phyloP scores from a whole-genome alignment of 2,329 filamentous ascomycete species.

The Periglandula ipomoeae region DNA sequence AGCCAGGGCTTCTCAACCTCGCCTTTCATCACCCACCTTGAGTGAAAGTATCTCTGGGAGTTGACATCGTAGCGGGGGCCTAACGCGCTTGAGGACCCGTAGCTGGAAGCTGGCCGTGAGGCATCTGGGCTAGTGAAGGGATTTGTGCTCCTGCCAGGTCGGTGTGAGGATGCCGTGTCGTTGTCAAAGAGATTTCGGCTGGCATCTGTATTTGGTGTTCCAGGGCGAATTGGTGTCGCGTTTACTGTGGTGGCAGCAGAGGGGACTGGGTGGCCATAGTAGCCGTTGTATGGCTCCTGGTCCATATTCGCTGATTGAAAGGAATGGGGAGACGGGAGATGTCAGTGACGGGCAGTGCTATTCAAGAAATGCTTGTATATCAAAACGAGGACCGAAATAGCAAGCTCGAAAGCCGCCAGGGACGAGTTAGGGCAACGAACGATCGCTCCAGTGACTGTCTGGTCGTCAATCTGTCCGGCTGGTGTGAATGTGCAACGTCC shows the following conservation, averaged over 20 bases:
- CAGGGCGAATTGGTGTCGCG: constrained; percentile 30
- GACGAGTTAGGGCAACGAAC: neutral
- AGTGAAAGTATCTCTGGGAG: constrained; percentile 58
- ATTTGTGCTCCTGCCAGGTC: constrained; percentile 23
- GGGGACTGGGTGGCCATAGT: constrained; percentile 19
- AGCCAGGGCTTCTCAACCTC: constrained; percentile 72
- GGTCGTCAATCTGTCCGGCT: neutral
- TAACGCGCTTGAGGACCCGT: constrained; percentile 33
- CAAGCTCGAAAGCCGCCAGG: neutral
- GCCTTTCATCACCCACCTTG: constrained; percentile 61
- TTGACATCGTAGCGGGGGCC: constrained; percentile 27
- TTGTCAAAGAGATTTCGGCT: constrained; percentile 33
- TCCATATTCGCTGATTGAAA: constrained; percentile 16
- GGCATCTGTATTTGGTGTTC: constrained; percentile 32
- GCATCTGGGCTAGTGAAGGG: constrained; percentile 36
- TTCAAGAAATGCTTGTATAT: too few relatives aligned
- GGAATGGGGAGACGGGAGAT: neutral
- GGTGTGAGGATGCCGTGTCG: constrained; percentile 27
- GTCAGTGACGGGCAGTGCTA: neutral
- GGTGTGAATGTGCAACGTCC: neutral
- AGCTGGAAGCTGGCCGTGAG: constrained; percentile 39
- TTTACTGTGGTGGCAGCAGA: constrained; percentile 29
- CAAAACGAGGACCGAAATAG: neutral
- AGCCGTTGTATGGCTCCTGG: constrained; percentile 15
- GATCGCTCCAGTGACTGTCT: neutral